Conservation (phyloP, 495 filamentous ascomycete genomes). For the Schizothecium vesticola region DNA sequence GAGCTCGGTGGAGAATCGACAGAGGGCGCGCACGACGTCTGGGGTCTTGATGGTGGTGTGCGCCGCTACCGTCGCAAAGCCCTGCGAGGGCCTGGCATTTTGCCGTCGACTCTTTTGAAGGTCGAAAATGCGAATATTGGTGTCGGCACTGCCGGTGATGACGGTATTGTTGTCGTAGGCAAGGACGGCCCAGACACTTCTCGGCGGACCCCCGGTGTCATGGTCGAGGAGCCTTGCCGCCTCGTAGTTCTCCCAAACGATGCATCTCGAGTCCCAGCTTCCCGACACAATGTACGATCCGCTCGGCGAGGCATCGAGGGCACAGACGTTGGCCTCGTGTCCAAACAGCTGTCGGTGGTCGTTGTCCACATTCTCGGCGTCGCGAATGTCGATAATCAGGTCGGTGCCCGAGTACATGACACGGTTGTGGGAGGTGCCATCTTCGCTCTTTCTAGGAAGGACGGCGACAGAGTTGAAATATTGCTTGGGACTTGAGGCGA, state of each 20-base stretch:
- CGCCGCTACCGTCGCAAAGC: neutral
- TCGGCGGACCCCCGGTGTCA: conserved; percentile 56
- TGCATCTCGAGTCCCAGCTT: conserved; percentile 87
- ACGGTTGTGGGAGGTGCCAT: neutral
- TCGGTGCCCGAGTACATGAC: conserved; percentile 59
- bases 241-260: conserved; percentile 81
- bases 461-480: conserved; percentile 85
- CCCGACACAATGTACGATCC: conserved; percentile 76
- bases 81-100: conserved; percentile 63
- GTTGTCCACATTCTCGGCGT: conserved; percentile 60
- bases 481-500: conserved; percentile 66
- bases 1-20: conserved; percentile 56
- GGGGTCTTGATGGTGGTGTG: conserved; percentile 58
- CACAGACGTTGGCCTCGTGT: conserved; percentile 79
- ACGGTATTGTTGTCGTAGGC: conserved; percentile 74
- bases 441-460: conserved; percentile 40
- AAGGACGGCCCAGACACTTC: conserved; percentile 81
- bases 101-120: conserved; percentile 62
- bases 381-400: conserved; percentile 84
- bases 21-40: conserved; percentile 82
- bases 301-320: conserved; percentile 70
- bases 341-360: conserved; percentile 74
- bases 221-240: conserved; percentile 53
- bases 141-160: conserved; percentile 89
- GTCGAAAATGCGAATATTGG: conserved; percentile 77